Base-by-base conservation (phyloP, 73 alveolate genomes). In the Paramecium primaurelia region DNA sequence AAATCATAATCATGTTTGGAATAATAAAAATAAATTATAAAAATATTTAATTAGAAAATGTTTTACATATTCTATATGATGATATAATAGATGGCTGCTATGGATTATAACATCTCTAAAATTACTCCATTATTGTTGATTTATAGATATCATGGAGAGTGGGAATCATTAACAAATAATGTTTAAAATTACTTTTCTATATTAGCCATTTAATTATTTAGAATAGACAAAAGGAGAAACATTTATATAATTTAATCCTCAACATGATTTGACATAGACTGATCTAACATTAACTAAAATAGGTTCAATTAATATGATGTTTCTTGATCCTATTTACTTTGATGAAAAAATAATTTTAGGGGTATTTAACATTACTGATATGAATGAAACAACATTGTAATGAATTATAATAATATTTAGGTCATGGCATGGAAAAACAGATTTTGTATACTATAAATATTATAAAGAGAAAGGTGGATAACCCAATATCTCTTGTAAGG, bases 131-230 rank as follows among this genome's bases (percentile, higher is more conserved):
- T 54, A 54, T 54, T 54, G 25, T 54, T 54, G 69, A 18, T 54
- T 6, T 54, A 34, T 32, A 64, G 49, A 64, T 64, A 32, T 64
- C 47, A 64, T 12, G 84, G 84, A 32, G 42, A 28, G 26, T 64
- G 84, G 84, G 49, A 64, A 64, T 64, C 84, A 20, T 20, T 11
- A 34, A 64, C 47, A 28, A 64, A 34, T 34, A 28, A 64, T 32
- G 84, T 64, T 64, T 64, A 18, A 54, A 54, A 54, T 64, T 25
- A 26, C 47, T 8, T 28, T 34, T 30, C 22, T 73, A 37, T 25
- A 36, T 4, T 73, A 80, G 91, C 91, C 91, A 42, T 80, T 80
- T 22, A 45, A 45, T 20, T 80, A 80, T 47, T 80, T 80, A 42
- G 71, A 80, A 45, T 34, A 34, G 45, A 25, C 28, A 25, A 45